Base-by-base conservation (phyloP, 306 rosid genomes). In the Canavalia gladiata region DNA sequence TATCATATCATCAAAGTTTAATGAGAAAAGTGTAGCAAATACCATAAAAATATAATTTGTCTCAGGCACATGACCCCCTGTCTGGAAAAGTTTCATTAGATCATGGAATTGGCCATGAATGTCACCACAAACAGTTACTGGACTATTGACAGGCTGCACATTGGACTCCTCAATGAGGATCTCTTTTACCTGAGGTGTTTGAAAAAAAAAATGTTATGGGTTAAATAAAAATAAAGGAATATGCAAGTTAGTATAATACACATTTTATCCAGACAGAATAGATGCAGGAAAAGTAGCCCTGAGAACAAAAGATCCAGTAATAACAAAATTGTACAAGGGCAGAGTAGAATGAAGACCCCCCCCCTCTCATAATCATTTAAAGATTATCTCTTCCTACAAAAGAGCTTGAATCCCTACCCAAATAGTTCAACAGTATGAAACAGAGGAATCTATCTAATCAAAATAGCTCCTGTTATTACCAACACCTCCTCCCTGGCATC, bases 31-130 rank as follows among this genome's bases (percentile, higher is more conserved):
- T 8, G 67, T 2, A 78, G 30, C 28, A n/a, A 56, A 64, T 88
- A 94, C 98, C 98, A 94, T 94, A 86, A 94, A 92, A 84, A 94
- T 94, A 82, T 94, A 92, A 90, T 94, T 94, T 8, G 98, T 94
- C 77, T 94, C 94, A 0, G 98, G 98, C 30, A 94, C 98, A 85
- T 94, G 98, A 64, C 97, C 98, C 68, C 98, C 98, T 2, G 97
- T 92, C 88, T 94, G 97, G 84, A 94, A 94, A 88, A 94, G 98
- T 75, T 94, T 94, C 97, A 94, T 94, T 63, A 94, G 88, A 84
- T 92, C 98, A 18, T 94, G 98, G 67, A 94, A 94, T 68, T 94
- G 98, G 28, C 73, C 73, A 45, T 68, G 73, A 45, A 68, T 68
- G 42, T 68, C 73, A 68, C 73, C 73, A 68, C 73, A 68, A 28